Evolutionary conservation across 2,329 filamentous ascomycete genomes (phyloP), one percentile per base, ranked within the genome.

Genomic region (Madurella mycetomatis): DNA sequence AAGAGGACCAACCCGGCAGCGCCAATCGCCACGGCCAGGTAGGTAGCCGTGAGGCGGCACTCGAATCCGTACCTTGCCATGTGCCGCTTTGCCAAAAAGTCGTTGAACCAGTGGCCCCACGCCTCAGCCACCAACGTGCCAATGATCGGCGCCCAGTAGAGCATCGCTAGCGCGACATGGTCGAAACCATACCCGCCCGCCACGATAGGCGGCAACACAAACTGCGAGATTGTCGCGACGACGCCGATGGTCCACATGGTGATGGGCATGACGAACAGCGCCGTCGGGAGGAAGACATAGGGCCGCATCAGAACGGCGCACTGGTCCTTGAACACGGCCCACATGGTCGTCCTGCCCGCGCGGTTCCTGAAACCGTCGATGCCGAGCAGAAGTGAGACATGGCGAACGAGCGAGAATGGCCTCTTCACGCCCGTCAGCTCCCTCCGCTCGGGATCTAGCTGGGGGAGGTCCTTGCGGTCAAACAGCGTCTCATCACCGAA

Each of bases 71-170:
- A 72, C 25, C 64, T 64, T 4, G 71, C 72, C 5, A 71, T 67
- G 49, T 69, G 69, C n/a, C 63, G 47, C 1, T 53, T 63, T 9
- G 70, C 72, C 32, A 76, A 63, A 4, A 65, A 57, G 55, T 78
- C 76, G 60, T 78, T 74, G 1, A 77, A 66, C 69, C 70, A 76
- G 61, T 78, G 76, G 13, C 76, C 76, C 19, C 65, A 59, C 3
- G 74, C 52, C 59, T 76, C 74, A 9, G 75, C 76, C 2, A 77
- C 60, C n/a, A 76, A 58, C 1, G 72, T 70, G 4, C 70, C 76
- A 1, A 76, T 67, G 41, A 78, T 69, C 2, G 73, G 73, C 1
- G 73, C 72, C 58, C 78, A 76, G 61, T 78, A 78, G 58, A 78
- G 75, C 58, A 72, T 75, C 1, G 75, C 70, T 64, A 60, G 48